Evolutionary conservation across 2,329 filamentous ascomycete genomes (phyloP).

Genomic region (Venturia oleaginea): DNA sequence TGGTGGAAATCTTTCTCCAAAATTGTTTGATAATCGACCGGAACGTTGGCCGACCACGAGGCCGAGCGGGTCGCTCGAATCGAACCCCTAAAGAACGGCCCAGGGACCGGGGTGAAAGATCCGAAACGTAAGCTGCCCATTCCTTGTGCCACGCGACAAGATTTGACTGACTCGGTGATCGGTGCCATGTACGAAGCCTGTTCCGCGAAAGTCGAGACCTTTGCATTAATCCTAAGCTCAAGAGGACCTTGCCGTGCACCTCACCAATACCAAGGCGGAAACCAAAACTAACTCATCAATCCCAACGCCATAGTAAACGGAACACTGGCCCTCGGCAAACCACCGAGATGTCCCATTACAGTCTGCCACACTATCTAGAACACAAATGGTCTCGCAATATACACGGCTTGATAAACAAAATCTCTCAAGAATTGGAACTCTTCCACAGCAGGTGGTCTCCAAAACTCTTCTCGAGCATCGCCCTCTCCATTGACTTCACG

Average conservation of each 20-base stretch:
- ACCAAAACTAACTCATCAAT: background rate
- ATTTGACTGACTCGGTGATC: background rate
- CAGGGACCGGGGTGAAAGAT: background rate
- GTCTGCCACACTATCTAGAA: background rate
- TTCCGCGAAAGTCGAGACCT: background rate
- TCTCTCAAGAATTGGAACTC: background rate
- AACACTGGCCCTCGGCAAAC: background rate
- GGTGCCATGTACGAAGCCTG: background rate
- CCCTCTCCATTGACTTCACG: background rate
- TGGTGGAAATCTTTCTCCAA: background rate
- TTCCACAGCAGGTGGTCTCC: background rate
- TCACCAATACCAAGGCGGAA: background rate
- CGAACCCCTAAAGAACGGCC: background rate
- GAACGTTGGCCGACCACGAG: background rate
- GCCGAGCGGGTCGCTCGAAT: background rate
- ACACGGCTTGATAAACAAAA: background rate
- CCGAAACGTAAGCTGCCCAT: background rate
- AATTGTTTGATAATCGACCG: background rate
- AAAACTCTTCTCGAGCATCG: background rate
- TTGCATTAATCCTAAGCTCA: background rate
- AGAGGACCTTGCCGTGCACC: background rate
- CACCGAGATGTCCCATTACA: background rate
- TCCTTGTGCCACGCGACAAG: background rate
- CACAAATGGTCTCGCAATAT: background rate
- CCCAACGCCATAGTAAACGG: background rate